A percentile compares a stretch with the other conserved stretches of the same genome.
phyloP scores from a whole-genome alignment of 352 stramenopile species.

The Globisporangium paddicum region DNA sequence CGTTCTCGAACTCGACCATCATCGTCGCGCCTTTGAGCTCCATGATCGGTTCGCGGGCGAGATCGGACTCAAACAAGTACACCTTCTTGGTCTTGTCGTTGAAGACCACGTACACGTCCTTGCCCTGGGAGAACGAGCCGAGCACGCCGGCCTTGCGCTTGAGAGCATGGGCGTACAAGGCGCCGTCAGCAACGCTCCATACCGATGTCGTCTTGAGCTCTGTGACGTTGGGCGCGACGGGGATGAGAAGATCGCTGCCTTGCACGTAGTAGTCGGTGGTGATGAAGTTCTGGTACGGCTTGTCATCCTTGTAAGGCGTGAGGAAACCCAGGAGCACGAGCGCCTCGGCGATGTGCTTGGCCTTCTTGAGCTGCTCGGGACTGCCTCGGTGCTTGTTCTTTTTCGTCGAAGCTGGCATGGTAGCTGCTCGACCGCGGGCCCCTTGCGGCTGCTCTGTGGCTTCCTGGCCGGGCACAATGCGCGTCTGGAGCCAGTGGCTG shows the following conservation, averaged over 20 bases:
- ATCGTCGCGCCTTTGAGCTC: neutral
- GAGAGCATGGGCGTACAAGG: neutral
- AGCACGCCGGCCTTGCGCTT: constrained; percentile 9
- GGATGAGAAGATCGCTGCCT: constrained; percentile 4
- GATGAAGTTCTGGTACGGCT: neutral
- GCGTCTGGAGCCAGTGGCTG: no score
- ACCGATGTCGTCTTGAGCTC: constrained; percentile 3
- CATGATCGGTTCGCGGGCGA: neutral
- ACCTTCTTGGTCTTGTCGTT: constrained; percentile 1
- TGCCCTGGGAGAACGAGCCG: neutral
- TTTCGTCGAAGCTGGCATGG: no score
- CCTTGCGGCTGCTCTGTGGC: no score
- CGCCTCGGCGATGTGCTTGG: constrained; percentile 19
- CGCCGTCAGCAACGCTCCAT: constrained; percentile 3
- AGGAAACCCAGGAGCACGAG: constrained; percentile 33
- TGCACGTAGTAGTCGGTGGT: neutral
- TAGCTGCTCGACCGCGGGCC: no score
- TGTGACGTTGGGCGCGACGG: neutral
- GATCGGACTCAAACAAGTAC: constrained; percentile 9
- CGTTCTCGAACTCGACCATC: neutral
- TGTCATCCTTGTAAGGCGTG: constrained; percentile 13
- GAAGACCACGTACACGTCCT: constrained; percentile 8
- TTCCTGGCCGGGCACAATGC: no score
- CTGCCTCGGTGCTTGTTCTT: no score
- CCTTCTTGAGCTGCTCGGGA: constrained; percentile 4